These are phyloP conservation scores for Gloeophyllum trabeum DNA, from an alignment of 768 basidiomycete species.

Conservation along the genomic window DNA sequence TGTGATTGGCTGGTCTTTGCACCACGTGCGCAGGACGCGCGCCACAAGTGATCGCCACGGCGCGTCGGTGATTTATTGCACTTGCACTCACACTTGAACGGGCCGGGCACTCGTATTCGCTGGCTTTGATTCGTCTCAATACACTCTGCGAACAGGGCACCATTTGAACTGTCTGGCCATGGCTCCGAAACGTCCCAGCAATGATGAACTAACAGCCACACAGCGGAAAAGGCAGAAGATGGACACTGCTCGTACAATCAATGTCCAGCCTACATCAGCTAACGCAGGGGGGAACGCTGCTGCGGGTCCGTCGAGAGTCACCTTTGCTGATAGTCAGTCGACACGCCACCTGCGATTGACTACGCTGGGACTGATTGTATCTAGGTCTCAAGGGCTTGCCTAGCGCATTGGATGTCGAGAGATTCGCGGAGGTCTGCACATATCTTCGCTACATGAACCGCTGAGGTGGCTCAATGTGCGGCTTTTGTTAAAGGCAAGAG, in stretches of 20 bases:
- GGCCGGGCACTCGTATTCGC: no score
- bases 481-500: no score
- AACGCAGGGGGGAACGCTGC: slow-evolving; percentile 14
- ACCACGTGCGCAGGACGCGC: no score
- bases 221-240: slow-evolving; percentile 60
- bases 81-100: no score
- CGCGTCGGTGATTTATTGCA: no score
- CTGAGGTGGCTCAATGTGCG: no score
- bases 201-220: slow-evolving; percentile 17
- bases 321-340: slow-evolving; percentile 28
- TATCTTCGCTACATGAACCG: no score
- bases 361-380: background rate
- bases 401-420: slow-evolving; percentile 73
- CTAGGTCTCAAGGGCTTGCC: slow-evolving; percentile 55
- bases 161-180: no score
- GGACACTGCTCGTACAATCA: slow-evolving; percentile 51
- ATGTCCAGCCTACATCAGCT: slow-evolving; percentile 33
- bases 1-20: no score
- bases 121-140: no score
- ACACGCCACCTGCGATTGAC: background rate
- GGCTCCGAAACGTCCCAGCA: slow-evolving; percentile 29
- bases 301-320: slow-evolving; percentile 29
- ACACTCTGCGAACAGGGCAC: no score
- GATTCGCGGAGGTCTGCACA: slow-evolving; percentile 63
- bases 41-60: no score